Evolutionary conservation across 441 rosid species (phyloP).

Genomic region (Arabidopsis hybrid): DNA sequence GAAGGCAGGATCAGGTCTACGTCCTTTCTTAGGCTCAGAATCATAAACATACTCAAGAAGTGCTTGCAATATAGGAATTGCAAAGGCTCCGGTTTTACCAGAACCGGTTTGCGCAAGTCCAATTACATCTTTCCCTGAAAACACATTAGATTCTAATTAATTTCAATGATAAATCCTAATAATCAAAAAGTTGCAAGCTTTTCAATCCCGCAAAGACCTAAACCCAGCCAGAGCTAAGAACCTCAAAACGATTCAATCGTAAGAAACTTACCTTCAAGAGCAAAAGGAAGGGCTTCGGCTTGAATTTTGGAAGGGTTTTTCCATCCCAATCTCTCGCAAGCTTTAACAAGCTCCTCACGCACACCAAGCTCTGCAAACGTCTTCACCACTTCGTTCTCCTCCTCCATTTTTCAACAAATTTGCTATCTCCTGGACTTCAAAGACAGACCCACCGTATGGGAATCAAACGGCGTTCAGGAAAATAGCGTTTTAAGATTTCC

Average conservation of each 20-base stretch:
- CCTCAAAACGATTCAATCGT: background rate
- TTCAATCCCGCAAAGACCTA: background rate
- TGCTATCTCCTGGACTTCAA: background rate
- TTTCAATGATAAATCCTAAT: background rate
- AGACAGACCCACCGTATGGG: background rate
- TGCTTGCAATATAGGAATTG: constrained; percentile 86
- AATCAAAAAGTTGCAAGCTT: constrained; percentile 2
- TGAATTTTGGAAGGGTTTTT: constrained; percentile 80
- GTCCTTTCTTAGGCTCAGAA: constrained; percentile 53
- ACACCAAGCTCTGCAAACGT: constrained; percentile 76
- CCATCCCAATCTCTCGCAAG: constrained; percentile 86
- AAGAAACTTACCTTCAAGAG: constrained; percentile 66
- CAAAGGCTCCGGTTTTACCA: constrained; percentile 97
- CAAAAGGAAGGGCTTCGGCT: constrained; percentile 84
- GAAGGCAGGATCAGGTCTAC: constrained; percentile 71
- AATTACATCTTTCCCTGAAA: constrained; percentile 86
- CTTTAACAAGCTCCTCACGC: constrained; percentile 72
- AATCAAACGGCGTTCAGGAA: background rate
- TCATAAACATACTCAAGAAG: constrained; percentile 69
- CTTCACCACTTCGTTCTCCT: constrained; percentile 64
- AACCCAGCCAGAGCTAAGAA: background rate
- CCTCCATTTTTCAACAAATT: constrained; percentile 49
- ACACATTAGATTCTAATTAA: constrained; percentile 10
- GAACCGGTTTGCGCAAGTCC: constrained; percentile 98
- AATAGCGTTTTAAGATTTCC: background rate